phyloP scores from a whole-genome alignment of 2,329 filamentous ascomycete genomes.

The Cordyceps javanica region DNA sequence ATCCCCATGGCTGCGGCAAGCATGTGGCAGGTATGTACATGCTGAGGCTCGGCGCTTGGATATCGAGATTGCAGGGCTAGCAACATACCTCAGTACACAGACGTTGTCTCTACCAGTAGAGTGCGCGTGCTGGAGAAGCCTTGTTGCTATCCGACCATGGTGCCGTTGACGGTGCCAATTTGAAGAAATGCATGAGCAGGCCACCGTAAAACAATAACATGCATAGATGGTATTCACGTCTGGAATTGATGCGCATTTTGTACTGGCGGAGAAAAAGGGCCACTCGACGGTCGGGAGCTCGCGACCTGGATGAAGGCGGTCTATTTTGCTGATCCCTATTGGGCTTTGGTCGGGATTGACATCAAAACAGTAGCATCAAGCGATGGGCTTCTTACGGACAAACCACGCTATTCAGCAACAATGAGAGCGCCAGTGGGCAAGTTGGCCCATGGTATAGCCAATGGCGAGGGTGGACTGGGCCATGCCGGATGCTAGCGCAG shows the following conservation, averaged over 20 bases:
- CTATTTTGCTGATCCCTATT: no score
- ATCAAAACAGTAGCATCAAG: no score
- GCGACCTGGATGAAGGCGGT: no score
- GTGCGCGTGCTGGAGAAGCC: not conserved
- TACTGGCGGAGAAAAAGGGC: not conserved
- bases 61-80: not conserved
- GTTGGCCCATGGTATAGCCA: not conserved
- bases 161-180: not conserved
- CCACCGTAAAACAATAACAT: not conserved
- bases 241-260: not conserved
- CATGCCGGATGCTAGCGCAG: slow-evolving; percentile 1
- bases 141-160: not conserved
- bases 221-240: not conserved
- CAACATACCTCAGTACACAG: not conserved
- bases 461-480: not conserved
- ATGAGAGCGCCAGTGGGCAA: not conserved
- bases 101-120: no score
- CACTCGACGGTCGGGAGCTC: no score
- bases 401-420: no score
- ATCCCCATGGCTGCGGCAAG: no score
- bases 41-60: not conserved
- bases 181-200: no score
- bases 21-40: no score
- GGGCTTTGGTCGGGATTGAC: no score
- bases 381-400: no score